Base-by-base conservation (phyloP, 78 protist genomes). In the Polysphondylium violaceum region DNA sequence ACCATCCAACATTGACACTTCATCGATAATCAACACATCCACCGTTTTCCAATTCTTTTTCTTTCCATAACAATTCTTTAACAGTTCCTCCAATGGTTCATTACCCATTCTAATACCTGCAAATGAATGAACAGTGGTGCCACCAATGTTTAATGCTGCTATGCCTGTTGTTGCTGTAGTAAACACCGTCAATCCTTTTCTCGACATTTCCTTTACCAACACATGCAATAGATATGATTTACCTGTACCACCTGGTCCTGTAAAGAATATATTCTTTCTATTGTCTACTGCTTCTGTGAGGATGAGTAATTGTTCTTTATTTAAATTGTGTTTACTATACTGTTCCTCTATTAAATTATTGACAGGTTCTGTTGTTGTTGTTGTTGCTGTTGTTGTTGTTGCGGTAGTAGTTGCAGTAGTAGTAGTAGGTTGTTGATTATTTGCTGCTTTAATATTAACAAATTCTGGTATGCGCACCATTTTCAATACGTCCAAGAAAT, bases 241-340 rank as follows among this genome's bases (percentile, higher is more conserved):
- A 19, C 96, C 96, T 4, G 89, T 83, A 27, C 96, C 96, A 75
- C 94, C 96, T 50, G 91, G 81, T 27, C 96, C 96, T 21, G 95
- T 89, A 33, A 90, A 73, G 41, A 78, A 90, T 38, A 88, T 50
- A 40, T 74, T 76, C 3, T 25, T 56, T 21, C 58, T 23, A 27
- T 23, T 14, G 21, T 36, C 27, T 14, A 87, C 65, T 16, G 65
- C 94, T 8, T 25, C 25, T 7, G 74, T 67, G 21, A 63, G 64
- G 19, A 88, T 47, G 2, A 14, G 12, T 21, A 40, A 9, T 88
- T 88, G 94, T 31, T 56, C 63, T 59, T 72, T 53, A 50, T 86
- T 86, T 36, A 68, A 68, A 36, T 29, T 25, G 21, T 23, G 27
- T 68, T 47, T 68, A 40, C n/a, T 17, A 43, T 68, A 44, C 19